Percentiles rank a stretch among this genome's conserved stretches.
phyloP scores from a whole-genome alignment of 1,139 yeast species.

The Petasospora fabianii region DNA sequence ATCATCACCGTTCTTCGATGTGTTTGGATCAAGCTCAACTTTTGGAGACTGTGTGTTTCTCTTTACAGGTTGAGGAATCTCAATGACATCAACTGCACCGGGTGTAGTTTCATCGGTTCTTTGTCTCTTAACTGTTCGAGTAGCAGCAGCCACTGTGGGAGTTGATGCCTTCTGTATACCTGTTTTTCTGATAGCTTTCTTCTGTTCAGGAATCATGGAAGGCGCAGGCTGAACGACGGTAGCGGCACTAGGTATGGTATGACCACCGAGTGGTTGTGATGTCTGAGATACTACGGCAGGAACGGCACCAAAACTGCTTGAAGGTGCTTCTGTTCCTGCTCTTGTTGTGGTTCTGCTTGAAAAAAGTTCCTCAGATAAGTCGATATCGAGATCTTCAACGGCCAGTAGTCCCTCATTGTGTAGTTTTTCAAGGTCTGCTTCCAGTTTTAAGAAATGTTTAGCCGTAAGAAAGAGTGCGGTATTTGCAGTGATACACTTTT shows the following conservation, averaged over 20 bases:
- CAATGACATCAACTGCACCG: constrained; percentile 12
- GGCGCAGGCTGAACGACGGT: too few species aligned
- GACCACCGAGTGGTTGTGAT: too few species aligned
- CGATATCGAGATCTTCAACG: constrained; percentile 34
- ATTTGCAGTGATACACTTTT: constrained; percentile 75
- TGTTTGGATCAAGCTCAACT: constrained; percentile 1
- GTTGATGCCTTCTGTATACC: constrained; percentile 13
- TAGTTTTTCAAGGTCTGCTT: constrained; percentile 69
- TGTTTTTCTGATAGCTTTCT: constrained; percentile 12
- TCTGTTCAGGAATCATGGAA: constrained; percentile 3
- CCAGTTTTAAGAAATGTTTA: constrained; percentile 69
- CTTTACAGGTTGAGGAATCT: background rate
- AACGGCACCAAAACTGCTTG: background rate
- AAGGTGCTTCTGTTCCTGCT: constrained; percentile 18
- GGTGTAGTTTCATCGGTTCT: constrained; percentile 22
- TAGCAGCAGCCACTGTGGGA: constrained; percentile 11
- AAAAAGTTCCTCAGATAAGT: constrained; percentile 28
- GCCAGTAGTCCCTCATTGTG: constrained; percentile 81
- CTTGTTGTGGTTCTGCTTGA: constrained; percentile 24
- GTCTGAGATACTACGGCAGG: constrained; percentile 1
- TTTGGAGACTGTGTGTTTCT: constrained; percentile 4
- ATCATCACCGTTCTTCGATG: constrained; percentile 32
- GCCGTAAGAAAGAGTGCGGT: constrained; percentile 76
- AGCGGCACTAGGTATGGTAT: too few species aligned
- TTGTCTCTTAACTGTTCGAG: constrained; percentile 22